A percentile compares a stretch with the other conserved stretches of the same genome.
Evolutionary conservation across 768 basidiomycete genomes (phyloP).

Genomic region (Pulveroboletus sp.): DNA sequence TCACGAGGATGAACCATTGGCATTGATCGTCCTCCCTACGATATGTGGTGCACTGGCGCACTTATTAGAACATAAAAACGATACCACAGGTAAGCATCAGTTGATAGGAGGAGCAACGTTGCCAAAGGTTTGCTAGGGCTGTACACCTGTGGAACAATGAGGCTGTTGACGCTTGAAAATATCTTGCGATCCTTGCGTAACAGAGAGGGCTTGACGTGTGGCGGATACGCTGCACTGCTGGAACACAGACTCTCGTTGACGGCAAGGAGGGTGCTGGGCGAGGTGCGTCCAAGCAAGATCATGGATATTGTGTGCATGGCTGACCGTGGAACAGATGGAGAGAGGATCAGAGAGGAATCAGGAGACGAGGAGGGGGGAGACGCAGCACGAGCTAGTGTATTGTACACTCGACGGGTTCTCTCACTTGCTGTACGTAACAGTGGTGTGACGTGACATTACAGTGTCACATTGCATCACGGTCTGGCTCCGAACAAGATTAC

Average conservation of each 20-base stretch:
- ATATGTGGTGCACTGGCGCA: conserved; percentile 47
- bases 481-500: conserved; percentile 16
- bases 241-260: conserved; percentile 27
- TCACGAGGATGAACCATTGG: conserved; percentile 48
- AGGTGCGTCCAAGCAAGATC: conserved; percentile 17
- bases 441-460: conserved; percentile 21
- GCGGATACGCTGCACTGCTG: conserved; percentile 28
- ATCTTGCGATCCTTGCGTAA: conserved; percentile 33
- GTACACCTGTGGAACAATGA: conserved; percentile 30
- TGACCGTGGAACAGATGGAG: conserved; percentile 7
- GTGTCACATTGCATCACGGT: conserved; percentile 12
- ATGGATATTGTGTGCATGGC: background rate
- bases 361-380: background rate
- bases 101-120: background rate
- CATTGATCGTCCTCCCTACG: conserved; percentile 43
- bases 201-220: conserved; percentile 5
- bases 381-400: conserved; percentile 16
- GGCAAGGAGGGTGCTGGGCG: conserved; percentile 24
- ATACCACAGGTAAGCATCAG: conserved; percentile 24
- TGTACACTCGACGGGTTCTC: conserved; percentile 13
- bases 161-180: conserved; percentile 43
- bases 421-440: conserved; percentile 19
- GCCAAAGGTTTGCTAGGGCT: conserved; percentile 7
- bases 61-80: conserved; percentile 30
- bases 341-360: background rate